Evolutionary conservation across 306 rosid species (phyloP), one percentile per base, ranked within the genome.

Genomic region (Vicia sativa): DNA sequence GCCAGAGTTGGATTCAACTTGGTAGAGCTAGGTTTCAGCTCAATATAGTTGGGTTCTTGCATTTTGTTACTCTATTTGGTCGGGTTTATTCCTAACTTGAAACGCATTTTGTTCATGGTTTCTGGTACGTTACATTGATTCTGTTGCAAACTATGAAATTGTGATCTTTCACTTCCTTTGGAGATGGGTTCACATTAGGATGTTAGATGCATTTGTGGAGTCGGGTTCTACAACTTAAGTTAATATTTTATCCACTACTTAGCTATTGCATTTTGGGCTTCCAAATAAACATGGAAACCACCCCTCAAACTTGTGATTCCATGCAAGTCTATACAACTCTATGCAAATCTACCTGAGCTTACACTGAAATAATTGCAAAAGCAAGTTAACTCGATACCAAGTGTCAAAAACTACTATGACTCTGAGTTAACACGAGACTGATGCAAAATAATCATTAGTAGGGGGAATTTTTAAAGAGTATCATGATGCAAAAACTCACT

Each of bases 401-500:
- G 39, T 28, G 21, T 56, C 7, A 5, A n/a, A 29, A 56, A 56
- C 62, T 28, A 13, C 39, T 28, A 29, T 28, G 10, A 56, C 25
- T 56, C 39, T 56, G 41, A 56, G 62, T 56, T 13, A 56, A 52
- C 58, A 52, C 38, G 4, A 56, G 11, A 28, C 21, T 26, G 21
- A 5, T 21, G 7, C 9, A 56, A 56, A 19, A 56, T 56, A 6
- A 13, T 4, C n/a, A 34, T 59, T 59, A 44, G n/a, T 15, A 15
- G 12, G 26, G 28, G 37, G 16, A 9, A 39, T 16, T 37, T 31
- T 15, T 10, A 34, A 78, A 48, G 4, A 72, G 23, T 56, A 62
- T 9, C 70, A 52, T 41, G 38, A 48, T 12, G 45, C 11, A 70
- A 14, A 21, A 66, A 87, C 99, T 82, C 82, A 95, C 99, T 7